Evolutionary conservation across 345 rosid species (phyloP), one percentile per base, ranked within the genome.

Genomic region (Corchorus capsularis): DNA sequence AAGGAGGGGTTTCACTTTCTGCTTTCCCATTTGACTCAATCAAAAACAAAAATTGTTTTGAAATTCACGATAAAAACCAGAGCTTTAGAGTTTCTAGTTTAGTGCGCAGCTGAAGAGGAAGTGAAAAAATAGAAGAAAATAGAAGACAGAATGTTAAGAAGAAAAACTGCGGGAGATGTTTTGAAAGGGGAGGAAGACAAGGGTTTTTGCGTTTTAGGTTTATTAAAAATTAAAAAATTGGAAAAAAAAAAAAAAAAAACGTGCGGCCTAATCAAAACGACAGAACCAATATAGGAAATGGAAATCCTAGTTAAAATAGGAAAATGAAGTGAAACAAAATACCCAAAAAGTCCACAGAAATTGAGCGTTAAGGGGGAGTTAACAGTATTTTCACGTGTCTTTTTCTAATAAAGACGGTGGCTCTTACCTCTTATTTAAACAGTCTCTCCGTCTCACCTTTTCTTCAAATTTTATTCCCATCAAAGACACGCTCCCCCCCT

Each of bases 11-110:
- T 86, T 89, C 22, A 75, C 43, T 68, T 82, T 87, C 47, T 68
- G 84, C 72, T 75, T 87, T 15, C 84, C 85, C 93, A 87, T 87
- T 70, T 70, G 27, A 49, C 55, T 47, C 1, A 27, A 68, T 8
- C 69, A 65, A 68, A 49, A 6, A 41, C 56, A 15, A 68, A 68
- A 16, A 34, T 22, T 15, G 27, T 6, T 2, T 35, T 4, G 14
- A 39, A 39, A 39, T 27, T n/a, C 12, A 47, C 14, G 54, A 67
- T 56, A 68, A 0, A 7, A 49, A 72, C 71, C 45, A 50, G 17
- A 2, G 17, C 14, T 47, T 69, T 39, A 47, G 12, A 11, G 32
- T 47, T 67, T 22, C 39, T 5, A 37, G 13, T 13, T 67, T 9
- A 35, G 49, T 9, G 68, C 55, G 34, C 11, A 39, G 19, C 56